phyloP scores from a whole-genome alignment of 257 asterid genomes.

The Orobanche coerulescens region DNA sequence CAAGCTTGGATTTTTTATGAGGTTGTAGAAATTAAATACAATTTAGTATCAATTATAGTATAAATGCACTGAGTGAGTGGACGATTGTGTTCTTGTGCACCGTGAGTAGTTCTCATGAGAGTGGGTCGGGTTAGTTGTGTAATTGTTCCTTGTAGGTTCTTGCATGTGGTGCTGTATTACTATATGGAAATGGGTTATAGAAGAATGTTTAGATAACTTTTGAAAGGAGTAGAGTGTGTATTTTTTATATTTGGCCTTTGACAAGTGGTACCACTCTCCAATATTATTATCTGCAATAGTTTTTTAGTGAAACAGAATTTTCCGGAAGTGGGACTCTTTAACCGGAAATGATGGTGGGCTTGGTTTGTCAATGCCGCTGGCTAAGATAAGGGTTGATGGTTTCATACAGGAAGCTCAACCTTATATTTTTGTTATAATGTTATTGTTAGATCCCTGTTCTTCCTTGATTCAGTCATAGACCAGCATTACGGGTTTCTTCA shows the following conservation, averaged over 20 bases:
- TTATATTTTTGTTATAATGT: neutral
- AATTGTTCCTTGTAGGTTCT: slow-evolving; percentile 9
- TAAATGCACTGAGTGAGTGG: neutral
- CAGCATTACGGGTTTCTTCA: neutral
- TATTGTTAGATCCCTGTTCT: neutral
- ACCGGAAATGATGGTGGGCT: neutral
- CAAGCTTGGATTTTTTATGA: neutral
- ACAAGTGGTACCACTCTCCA: neutral
- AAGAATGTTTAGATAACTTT: neutral
- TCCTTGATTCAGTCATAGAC: neutral
- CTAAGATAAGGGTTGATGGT: neutral
- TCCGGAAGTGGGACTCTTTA: neutral
- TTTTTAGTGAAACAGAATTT: neutral
- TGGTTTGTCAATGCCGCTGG: neutral
- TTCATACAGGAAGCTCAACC: neutral
- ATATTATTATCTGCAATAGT: slow-evolving; percentile 2
- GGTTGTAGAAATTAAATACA: neutral
- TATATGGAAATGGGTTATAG: neutral
- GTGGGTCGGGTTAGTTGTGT: neutral
- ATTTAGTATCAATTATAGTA: neutral
- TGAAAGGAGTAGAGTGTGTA: neutral
- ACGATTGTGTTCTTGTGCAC: neutral
- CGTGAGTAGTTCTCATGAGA: neutral
- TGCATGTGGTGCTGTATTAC: neutral
- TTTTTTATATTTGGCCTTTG: neutral